Conservation (phyloP, 257 asterid species). For the Ilex aquifolium region DNA sequence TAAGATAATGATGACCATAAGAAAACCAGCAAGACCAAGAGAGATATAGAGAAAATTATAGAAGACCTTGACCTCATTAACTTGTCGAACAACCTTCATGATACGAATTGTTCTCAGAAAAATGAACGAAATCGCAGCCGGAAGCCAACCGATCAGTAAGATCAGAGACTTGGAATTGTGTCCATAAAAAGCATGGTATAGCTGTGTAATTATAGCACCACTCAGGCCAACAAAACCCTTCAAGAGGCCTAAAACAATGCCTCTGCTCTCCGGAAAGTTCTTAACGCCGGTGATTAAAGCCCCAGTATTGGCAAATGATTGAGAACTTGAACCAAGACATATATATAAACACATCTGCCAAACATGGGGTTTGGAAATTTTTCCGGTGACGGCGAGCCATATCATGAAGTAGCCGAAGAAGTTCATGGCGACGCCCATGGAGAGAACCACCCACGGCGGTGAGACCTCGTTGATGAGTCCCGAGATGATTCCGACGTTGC, state of each 20-base stretch:
- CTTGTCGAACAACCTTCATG: slow-evolving; percentile 10
- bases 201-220: slow-evolving; percentile 28
- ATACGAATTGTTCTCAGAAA: slow-evolving; percentile 19
- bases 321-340: slow-evolving; percentile 52
- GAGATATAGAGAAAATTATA: slow-evolving; percentile 18
- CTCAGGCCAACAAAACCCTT: slow-evolving; percentile 29
- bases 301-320: slow-evolving; percentile 50
- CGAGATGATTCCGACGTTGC: slow-evolving; percentile 46
- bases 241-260: slow-evolving; percentile 19
- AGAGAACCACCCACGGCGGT: slow-evolving; percentile 60
- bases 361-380: slow-evolving; percentile 23
- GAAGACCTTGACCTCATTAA: slow-evolving; percentile 18
- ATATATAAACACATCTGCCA: slow-evolving; percentile 62
- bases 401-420: slow-evolving; percentile 55
- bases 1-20: slow-evolving; percentile 15
- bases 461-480: slow-evolving; percentile 49
- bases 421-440: slow-evolving; percentile 49
- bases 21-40: slow-evolving; percentile 22
- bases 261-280: slow-evolving; percentile 28
- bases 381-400: slow-evolving; percentile 48
- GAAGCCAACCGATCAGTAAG: slow-evolving; percentile 27
- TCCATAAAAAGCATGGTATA: slow-evolving; percentile 19
- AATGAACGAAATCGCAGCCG: slow-evolving; percentile 16
- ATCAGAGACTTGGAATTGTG: slow-evolving; percentile 15
- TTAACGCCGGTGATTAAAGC: slow-evolving; percentile 23